A percentile compares a stretch with the other conserved stretches of the same genome.
These are phyloP conservation scores for Colletotrichum falcatum DNA, from an alignment of 2,329 filamentous ascomycete genomes.

Conservation along the genomic window DNA sequence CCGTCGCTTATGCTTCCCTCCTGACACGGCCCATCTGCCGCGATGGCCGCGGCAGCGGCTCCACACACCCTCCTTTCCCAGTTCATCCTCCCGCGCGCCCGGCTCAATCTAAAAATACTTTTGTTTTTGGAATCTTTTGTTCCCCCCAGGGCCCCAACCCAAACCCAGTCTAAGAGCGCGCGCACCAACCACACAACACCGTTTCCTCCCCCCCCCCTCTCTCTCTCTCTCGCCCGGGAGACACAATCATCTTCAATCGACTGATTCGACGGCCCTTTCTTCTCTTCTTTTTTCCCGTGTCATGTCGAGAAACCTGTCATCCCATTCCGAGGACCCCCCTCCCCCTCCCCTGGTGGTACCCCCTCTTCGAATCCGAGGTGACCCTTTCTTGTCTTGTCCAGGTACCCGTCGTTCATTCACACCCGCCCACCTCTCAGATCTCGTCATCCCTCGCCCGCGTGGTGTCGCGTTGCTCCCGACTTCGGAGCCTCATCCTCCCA, in stretches of 20 bases:
- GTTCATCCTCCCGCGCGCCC: slow-evolving; percentile 22
- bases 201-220: neutral
- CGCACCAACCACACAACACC: slow-evolving; percentile 11
- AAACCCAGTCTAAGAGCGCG: too few relatives aligned
- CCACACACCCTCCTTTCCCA: slow-evolving; percentile 1
- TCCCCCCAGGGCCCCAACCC: neutral
- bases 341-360: neutral
- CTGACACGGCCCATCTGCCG: slow-evolving; percentile 20
- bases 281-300: neutral
- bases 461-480: neutral
- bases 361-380: neutral
- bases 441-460: neutral
- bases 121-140: slow-evolving; percentile 27
- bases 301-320: slow-evolving; percentile 1
- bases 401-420: slow-evolving; percentile 1
- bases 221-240: neutral
- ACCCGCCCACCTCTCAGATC: neutral
- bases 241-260: neutral
- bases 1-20: neutral
- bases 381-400: neutral
- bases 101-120: slow-evolving; percentile 25
- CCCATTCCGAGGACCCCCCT: neutral
- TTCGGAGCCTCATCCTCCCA: neutral
- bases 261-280: neutral
- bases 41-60: slow-evolving; percentile 9